phyloP scores from a whole-genome alignment of 208 protist genomes.

The Leishmania mexicana region DNA sequence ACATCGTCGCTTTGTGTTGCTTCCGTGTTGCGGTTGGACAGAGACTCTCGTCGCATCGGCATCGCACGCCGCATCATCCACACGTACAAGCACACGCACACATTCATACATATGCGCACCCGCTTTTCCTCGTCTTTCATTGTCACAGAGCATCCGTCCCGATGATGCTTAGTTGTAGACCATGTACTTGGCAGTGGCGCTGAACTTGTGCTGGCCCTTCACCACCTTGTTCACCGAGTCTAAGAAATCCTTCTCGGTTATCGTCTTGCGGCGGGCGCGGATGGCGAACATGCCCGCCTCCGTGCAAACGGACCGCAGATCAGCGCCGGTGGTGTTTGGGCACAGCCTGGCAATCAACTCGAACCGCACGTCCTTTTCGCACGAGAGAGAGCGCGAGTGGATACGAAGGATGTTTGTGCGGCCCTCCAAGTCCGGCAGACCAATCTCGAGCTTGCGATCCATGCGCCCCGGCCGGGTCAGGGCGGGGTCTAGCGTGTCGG shows the following conservation, averaged over 20 bases:
- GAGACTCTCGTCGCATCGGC: background rate
- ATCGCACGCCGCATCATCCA: background rate
- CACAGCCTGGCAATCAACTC: constrained; percentile 99
- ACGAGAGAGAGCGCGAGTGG: constrained; percentile 98
- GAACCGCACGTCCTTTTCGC: constrained; percentile 98
- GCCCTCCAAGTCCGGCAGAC: constrained; percentile 98
- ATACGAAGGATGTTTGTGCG: constrained; percentile 99
- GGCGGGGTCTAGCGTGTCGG: constrained; percentile 99
- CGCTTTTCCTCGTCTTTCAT: background rate
- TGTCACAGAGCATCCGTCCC: background rate
- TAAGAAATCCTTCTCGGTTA: constrained; percentile 99
- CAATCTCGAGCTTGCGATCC: constrained; percentile 99
- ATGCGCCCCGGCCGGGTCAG: constrained; percentile 99
- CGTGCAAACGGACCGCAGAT: constrained; percentile 98
- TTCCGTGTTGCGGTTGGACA: background rate
- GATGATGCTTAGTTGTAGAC: constrained; percentile 96
- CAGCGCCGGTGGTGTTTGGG: constrained; percentile 98
- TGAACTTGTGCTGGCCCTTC: constrained; percentile 99
- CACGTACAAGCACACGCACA: constrained; percentile 9
- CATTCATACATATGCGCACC: background rate
- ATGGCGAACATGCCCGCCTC: constrained; percentile 99
- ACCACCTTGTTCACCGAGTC: constrained; percentile 99
- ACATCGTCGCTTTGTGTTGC: background rate
- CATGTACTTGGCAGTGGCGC: constrained; percentile 99
- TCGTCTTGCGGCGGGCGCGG: constrained; percentile 97